Evolutionary conservation across 805 yeast genomes (phyloP), one percentile per base, ranked within the genome.

Genomic region (Candida anglica): DNA sequence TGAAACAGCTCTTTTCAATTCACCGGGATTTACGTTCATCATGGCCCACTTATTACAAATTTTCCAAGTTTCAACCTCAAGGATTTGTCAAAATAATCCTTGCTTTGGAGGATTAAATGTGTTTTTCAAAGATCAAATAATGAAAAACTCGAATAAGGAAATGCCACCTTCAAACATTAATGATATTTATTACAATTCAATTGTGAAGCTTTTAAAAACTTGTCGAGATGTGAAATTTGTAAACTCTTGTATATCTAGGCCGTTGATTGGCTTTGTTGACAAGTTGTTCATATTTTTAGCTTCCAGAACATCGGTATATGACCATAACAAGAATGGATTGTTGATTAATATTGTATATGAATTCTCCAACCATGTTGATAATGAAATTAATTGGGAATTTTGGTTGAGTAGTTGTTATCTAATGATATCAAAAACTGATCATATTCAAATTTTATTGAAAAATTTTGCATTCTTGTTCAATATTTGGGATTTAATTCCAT

Each of bases 401-500:
- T 86, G 95, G 95, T 53, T 81, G 5, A 64, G 69, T 34, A 79
- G 83, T 11, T 55, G 66, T 10, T 58, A 73, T 38, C 63, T 75
- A 37, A 73, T 86, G 79, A 53, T 86, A n/a, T 48, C 63, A 6
- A 50, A 56, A 26, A 75, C 86, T 6, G 77, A 75, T 28, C 84
- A 75, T 52, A 66, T 77, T 43, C 79, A 76, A 42, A 70, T 73
- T 15, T 77, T 83, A 40, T 60, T 82, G 15, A 74, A 84, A 39
- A 76, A 78, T 10, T 52, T 86, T 24, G 75, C 88, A 4, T 70
- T 79, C 36, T 52, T 86, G 34, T 86, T 78, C 60, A 82, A 85
- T 52, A 54, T 80, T 2, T 86, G 95, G 95, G 81, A 80, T 20
- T 59, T 66, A 40, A 63, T 86, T 11, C 85, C 88, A 3, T 60